Evolutionary conservation across 2,329 filamentous ascomycete genomes (phyloP).

Genomic region (Microsporum ferrugineum): DNA sequence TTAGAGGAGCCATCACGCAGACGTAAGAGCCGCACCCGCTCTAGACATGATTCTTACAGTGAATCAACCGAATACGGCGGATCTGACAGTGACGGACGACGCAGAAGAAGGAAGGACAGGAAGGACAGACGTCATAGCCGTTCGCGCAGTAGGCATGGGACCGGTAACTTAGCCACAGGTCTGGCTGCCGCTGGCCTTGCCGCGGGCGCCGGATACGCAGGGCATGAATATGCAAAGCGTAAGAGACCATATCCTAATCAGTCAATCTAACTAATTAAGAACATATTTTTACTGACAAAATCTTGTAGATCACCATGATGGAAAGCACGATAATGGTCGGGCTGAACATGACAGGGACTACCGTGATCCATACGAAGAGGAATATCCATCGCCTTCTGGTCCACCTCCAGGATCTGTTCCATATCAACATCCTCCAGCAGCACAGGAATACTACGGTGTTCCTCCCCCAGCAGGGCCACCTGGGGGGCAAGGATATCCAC

Average conservation of each 20-base stretch:
- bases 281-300: not conserved
- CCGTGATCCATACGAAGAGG: constrained; percentile 23
- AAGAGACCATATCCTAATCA: constrained; percentile 24
- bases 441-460: constrained; percentile 1
- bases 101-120: constrained; percentile 22
- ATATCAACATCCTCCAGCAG: constrained; percentile 5
- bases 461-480: not conserved
- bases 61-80: constrained; percentile 25
- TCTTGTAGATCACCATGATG: not conserved
- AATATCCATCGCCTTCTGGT: constrained; percentile 23
- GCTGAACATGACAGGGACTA: not conserved
- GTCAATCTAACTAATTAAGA: not conserved
- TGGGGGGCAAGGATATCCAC: constrained; percentile 27
- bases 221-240: constrained; percentile 46
- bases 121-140: constrained; percentile 22
- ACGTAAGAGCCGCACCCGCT: constrained; percentile 35
- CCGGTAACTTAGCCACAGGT: constrained; percentile 22
- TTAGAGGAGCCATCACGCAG: constrained; percentile 29
- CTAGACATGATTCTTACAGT: constrained; percentile 27
- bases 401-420: constrained; percentile 27
- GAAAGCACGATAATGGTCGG: not conserved
- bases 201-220: constrained; percentile 47
- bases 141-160: constrained; percentile 25
- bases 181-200: constrained; percentile 46
- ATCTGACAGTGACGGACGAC: constrained; percentile 26